These are phyloP conservation scores for Hypoxylon sp. DNA, from an alignment of 2,329 filamentous ascomycete genomes.

Conservation along the genomic window DNA sequence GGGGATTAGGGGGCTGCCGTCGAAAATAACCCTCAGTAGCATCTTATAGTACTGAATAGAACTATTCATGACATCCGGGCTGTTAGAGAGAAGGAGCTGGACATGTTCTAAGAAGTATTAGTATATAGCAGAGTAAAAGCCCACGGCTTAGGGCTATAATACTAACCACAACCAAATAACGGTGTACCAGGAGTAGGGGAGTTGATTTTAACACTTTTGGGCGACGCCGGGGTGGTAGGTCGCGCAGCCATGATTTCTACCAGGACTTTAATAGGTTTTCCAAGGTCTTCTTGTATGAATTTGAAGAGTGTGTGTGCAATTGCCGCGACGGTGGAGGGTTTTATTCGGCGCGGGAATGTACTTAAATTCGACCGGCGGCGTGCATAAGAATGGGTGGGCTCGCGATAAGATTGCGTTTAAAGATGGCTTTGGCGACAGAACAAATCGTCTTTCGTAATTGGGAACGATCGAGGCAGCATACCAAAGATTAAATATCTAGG, in stretches of 20 bases:
- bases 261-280: constrained; percentile 1
- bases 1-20: constrained; percentile 73
- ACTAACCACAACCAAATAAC: constrained; percentile 75
- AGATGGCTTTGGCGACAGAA: constrained; percentile 1
- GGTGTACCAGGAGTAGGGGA: constrained; percentile 70
- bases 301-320: constrained; percentile 10
- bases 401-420: constrained; percentile 15
- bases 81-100: constrained; percentile 74
- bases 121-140: constrained; percentile 37
- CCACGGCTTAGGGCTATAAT: background rate
- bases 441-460: constrained; percentile 1
- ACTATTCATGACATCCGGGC: constrained; percentile 75
- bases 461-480: background rate
- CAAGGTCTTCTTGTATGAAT: constrained; percentile 3
- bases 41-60: constrained; percentile 80
- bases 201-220: constrained; percentile 72
- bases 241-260: constrained; percentile 51
- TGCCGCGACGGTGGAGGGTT: background rate
- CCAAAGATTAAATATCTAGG: constrained; percentile 1
- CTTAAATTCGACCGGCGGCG: background rate
- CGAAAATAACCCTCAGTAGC: constrained; percentile 78
- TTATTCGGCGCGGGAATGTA: constrained; percentile 7
- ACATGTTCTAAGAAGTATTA: constrained; percentile 74
- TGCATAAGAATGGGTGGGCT: background rate
- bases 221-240: constrained; percentile 54